phyloP scores from a whole-genome alignment of 208 protist species.

The Tetramitus jugosus region DNA sequence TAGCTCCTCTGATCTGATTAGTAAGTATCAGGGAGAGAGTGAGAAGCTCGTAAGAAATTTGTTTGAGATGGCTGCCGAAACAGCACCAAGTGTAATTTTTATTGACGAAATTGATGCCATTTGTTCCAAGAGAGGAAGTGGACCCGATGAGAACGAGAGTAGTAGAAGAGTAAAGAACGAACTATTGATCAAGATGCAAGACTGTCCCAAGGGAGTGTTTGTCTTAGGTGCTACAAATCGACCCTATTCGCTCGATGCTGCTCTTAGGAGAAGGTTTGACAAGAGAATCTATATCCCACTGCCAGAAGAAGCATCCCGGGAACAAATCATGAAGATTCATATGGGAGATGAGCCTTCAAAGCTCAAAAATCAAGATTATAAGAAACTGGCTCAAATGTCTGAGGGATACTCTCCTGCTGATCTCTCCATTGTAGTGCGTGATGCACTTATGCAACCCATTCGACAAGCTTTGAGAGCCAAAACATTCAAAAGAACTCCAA shows the following conservation, averaged over 20 bases:
- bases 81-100: conserved; percentile 79
- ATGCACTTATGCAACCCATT: conserved; percentile 6
- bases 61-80: conserved; percentile 57
- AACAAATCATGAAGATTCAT: not conserved
- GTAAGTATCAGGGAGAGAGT: conserved; percentile 41
- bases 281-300: conserved; percentile 86
- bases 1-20: conserved; percentile 30
- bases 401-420: conserved; percentile 58
- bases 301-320: conserved; percentile 46
- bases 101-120: conserved; percentile 77
- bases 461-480: too few relatives aligned
- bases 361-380: not conserved
- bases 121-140: conserved; percentile 47
- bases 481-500: too few relatives aligned
- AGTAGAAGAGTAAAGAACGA: conserved; percentile 84
- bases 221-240: conserved; percentile 72
- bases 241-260: conserved; percentile 84
- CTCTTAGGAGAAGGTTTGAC: conserved; percentile 67
- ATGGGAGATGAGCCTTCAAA: not conserved
- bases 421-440: conserved; percentile 29
- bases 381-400: conserved; percentile 28
- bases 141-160: conserved; percentile 57
- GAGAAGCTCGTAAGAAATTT: conserved; percentile 33
- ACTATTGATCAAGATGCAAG: conserved; percentile 82
- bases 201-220: conserved; percentile 41